Evolutionary conservation across 1,139 yeast genomes (phyloP), one percentile per base, ranked within the genome.

Genomic region (Candida sp.): DNA sequence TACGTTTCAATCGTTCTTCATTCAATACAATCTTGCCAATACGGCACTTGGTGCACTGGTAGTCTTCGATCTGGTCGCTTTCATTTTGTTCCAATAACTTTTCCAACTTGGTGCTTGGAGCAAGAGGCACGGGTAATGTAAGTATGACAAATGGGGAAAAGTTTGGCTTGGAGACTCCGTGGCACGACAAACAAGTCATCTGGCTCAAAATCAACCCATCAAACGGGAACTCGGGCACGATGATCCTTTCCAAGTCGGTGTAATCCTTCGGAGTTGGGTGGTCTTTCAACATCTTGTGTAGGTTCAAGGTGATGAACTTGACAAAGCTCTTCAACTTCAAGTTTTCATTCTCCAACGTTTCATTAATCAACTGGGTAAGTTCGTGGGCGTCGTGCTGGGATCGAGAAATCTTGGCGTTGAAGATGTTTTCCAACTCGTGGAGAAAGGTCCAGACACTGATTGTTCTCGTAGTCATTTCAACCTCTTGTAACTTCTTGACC

Each of bases 351-450:
- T 88, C 87, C 50, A 93, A 73, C 0, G 96, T 87, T 62, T 93
- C 97, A 43, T 92, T 73, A 35, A 93, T 78, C 50, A 90, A 68
- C 63, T 90, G 96, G 32, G 94, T 81, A 55, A 94, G 77, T 63
- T 94, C 99, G 59, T 94, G 98, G 0, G 98, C 97, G 70, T 93
- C 98, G 61, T 93, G 97, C 68, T 94, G 99, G 42, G 84, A 83
- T 33, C 92, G 73, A 2, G 96, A 86, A 32, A 94, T 86, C 58
- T 83, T 84, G 5, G 93, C 86, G 53, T 85, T 81, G 70, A 87
- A 89, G n/a, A 89, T 86, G n/a, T 69, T 68, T 63, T 93, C 98
- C 51, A 93, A 69, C 9, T 84, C 85, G 50, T 81, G 86, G 26
- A 93, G 71, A 51, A 91, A 80, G 1, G 90, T 86, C 94, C 96